Evolutionary conservation across 2,329 filamentous ascomycete genomes (phyloP), one percentile per base, ranked within the genome.

Genomic region (Cladophialophora immunda): DNA sequence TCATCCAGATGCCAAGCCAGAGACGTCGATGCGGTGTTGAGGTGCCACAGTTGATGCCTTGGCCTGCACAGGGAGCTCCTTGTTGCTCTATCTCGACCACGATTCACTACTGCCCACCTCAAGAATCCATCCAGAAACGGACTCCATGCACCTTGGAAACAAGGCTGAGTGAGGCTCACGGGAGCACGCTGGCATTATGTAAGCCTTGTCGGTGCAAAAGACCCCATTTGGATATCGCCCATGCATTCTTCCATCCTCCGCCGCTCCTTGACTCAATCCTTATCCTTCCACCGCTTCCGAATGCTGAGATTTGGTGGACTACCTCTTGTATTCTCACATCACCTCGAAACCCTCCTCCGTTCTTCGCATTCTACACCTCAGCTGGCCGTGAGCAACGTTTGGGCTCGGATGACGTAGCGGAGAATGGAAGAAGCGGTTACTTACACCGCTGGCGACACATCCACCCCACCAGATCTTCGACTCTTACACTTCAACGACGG

Each of bases 401-500:
- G 15, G 15, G 38, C 13, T 34, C 29, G 22, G 41, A 50, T 53
- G 58, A 61, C 59, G 50, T 56, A 55, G 59, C 25, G 19, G 47
- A 32, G 15, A 53, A 67, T 68, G 68, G 66, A 68, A 17, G 68
- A 69, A 56, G 61, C 63, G 54, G 61, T 71, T 62, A 71, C 68
- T 2, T 68, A 68, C 63, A 71, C 67, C 54, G 76, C 80, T 30
- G 79, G 80, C 70, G 78, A 78, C 53, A 77, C 81, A 34, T 76
- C 76, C 63, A 80, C 80, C 53, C 77, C 83, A 50, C 91, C 92
- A 53, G 90, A 93, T 76, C 81, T 97, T 58, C 89, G 93, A n/a
- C 80, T 97, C 63, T 77, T 97, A 34, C 94, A 97, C 81, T 97
- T 91, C 84, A 97, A 97, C 79, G 93, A 97, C 80, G 70, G 70